Conservation (phyloP, 2,329 filamentous ascomycete species). For the Cladophialophora bantiana region DNA sequence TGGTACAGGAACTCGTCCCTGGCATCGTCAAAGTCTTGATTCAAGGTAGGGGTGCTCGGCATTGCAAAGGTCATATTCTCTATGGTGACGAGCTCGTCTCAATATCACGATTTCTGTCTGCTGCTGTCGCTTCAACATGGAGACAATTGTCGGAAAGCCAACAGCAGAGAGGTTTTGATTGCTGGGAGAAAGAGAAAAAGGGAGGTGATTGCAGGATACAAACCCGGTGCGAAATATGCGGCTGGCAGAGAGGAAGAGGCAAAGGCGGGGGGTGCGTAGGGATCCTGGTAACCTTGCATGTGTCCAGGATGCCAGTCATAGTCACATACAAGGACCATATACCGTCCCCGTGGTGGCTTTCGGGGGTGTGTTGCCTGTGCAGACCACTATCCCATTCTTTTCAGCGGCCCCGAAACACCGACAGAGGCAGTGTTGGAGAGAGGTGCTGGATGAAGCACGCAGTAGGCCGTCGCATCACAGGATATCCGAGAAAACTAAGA, state of each 20-base stretch:
- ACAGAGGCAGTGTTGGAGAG: not conserved
- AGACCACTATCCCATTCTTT: not conserved
- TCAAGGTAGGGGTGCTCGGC: not conserved
- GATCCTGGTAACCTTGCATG: not conserved
- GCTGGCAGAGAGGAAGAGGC: not conserved
- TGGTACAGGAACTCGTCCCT: not conserved
- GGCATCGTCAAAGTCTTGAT: not conserved
- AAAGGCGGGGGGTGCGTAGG: not conserved
- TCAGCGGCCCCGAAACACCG: not conserved
- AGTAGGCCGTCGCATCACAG: not conserved
- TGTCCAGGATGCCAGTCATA: not conserved
- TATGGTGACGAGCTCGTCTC: not conserved
- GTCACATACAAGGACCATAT: not conserved
- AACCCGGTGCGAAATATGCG: not conserved
- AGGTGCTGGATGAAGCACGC: not conserved
- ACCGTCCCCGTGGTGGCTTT: not conserved
- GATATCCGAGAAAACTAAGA: not conserved
- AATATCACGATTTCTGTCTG: not conserved
- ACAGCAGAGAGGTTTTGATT: not conserved
- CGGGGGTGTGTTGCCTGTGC: not conserved
- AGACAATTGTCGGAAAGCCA: not conserved
- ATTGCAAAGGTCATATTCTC: not conserved
- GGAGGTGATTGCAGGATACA: too few relatives aligned
- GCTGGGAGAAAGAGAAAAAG: not conserved
- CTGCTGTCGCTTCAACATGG: not conserved